Evolutionary conservation across 73 alveolate species (phyloP), one percentile per base, ranked within the genome.

Genomic region (Paramecium caudatum): DNA sequence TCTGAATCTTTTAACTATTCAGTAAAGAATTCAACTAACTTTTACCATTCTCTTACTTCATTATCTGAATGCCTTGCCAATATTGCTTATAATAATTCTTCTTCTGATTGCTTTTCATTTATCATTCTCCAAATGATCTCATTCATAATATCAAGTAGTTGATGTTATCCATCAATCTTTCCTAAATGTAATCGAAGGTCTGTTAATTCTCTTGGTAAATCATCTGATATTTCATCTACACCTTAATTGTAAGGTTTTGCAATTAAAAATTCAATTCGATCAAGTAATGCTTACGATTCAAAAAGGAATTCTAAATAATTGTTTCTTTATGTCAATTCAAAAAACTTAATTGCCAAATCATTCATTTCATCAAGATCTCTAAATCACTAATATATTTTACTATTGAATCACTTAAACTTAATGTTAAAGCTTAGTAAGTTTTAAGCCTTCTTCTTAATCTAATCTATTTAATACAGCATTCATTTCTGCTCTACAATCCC

Each of bases 291-390:
- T 39, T 78, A 32, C 16, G 82, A 50, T 37, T 78, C 69, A 21
- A 41, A 37, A 23, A 86, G 43, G 36, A 86, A 63, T 49, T 86
- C 90, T 8, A 86, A 36, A 36, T 70, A 55, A 19, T 86, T 80
- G 13, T 86, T 50, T 21, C 48, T 43, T 61, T 86, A 63, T 19
- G 46, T 86, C 55, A 86, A 63, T 17, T 74, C 55, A 43, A 48
- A 47, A 62, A 41, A 86, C 2, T 70, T 23, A 10, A 37, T 49
- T 33, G 74, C 93, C n/a, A 98, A 92, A 81, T 96, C 99, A 85
- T 98, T 97, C 16, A 98, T 97, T 36, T 96, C 95, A 61, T 96
- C 98, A 65, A 98, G 93, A 87, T 98, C 99, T 87, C 96, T 96
- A 68, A n/a, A 30, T 68, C 25, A 25, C n/a, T 30, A n/a, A 34